phyloP scores from a whole-genome alignment of 2,329 filamentous ascomycete species.

The Aspergillus niger region DNA sequence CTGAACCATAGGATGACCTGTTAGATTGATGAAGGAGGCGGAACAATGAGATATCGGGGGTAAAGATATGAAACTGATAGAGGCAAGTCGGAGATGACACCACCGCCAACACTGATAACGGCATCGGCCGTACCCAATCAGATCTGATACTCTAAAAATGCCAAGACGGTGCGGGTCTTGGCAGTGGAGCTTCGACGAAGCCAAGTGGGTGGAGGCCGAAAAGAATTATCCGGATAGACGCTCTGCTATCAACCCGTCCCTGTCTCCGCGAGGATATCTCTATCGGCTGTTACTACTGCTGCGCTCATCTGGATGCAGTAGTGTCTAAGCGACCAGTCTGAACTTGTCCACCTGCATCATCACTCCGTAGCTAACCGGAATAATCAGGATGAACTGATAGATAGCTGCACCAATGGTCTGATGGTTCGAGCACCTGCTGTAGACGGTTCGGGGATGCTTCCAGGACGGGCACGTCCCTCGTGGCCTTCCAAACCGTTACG shows the following conservation, averaged over 20 bases:
- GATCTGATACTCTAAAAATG: background rate
- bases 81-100: constrained; percentile 6
- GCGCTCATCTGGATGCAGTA: background rate
- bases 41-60: too few relatives aligned
- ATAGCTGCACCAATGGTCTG: background rate
- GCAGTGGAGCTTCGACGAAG: constrained; percentile 9
- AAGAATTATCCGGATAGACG: background rate
- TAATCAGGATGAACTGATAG: background rate
- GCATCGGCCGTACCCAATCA: constrained; percentile 1
- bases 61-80: background rate
- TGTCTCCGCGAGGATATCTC: background rate
- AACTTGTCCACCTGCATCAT: background rate
- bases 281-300: background rate
- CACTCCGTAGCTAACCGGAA: background rate
- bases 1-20: too few relatives aligned
- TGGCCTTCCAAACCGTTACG: background rate
- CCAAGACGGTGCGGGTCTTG: background rate
- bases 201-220: constrained; percentile 1
- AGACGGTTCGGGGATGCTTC: background rate
- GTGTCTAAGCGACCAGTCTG: too few relatives aligned
- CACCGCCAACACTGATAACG: constrained; percentile 9
- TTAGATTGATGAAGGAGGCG: too few relatives aligned
- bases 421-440: background rate
- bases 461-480: background rate
- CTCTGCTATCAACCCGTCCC: background rate